Conservation (phyloP, 2,329 filamentous ascomycete species). For the Alternaria sp. region DNA sequence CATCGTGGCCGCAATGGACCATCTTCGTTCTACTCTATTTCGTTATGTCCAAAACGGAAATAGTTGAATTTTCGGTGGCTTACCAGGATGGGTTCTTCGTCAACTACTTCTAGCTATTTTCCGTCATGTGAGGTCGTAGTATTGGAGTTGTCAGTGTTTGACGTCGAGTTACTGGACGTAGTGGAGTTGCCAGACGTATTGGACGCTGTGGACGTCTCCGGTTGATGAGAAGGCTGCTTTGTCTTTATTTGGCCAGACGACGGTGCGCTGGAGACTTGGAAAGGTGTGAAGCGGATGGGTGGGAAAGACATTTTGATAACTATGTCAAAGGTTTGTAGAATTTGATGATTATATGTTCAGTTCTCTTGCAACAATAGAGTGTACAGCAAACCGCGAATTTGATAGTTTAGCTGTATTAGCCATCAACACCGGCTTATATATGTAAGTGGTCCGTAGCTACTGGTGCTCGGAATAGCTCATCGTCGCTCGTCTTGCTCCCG, state of each 20-base stretch:
- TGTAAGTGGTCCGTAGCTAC: neutral
- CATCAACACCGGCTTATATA: neutral
- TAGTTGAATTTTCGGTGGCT: neutral
- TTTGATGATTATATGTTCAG: neutral
- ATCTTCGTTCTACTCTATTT: neutral
- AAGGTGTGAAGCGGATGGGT: slow-evolving; percentile 39
- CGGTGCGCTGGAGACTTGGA: slow-evolving; percentile 34
- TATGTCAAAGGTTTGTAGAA: neutral
- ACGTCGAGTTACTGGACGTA: neutral
- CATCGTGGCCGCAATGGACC: neutral
- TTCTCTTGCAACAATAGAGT: neutral
- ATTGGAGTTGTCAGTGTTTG: slow-evolving; percentile 7
- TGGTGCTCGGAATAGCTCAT: neutral
- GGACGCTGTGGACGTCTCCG: neutral
- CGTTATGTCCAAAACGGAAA: neutral
- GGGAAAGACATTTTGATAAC: slow-evolving; percentile 23
- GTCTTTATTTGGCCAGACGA: slow-evolving; percentile 16
- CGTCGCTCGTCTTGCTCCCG: too few relatives aligned
- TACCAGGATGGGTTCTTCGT: neutral
- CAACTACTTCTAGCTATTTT: neutral
- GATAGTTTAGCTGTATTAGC: neutral
- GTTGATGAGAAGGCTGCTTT: slow-evolving; percentile 28
- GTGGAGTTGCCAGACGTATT: neutral
- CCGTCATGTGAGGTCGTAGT: neutral
- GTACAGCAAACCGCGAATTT: neutral